Conservation (phyloP, 2,329 filamentous ascomycete genomes). For the Apiospora pterosperma region DNA sequence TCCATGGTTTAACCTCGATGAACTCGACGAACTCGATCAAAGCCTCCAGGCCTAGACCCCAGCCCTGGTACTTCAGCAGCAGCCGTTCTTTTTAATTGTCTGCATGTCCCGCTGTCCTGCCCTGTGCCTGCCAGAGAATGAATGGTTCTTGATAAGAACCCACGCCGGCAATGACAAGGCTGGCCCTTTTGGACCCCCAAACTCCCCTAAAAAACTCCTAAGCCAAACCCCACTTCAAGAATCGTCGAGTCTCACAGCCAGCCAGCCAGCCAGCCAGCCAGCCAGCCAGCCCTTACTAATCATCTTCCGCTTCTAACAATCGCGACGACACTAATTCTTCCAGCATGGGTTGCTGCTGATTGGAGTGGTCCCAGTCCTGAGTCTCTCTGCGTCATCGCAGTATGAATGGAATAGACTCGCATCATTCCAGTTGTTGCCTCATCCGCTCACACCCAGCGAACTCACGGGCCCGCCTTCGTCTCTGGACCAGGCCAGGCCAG, state of each 20-base stretch:
- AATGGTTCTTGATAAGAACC: no score
- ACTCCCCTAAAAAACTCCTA: neutral
- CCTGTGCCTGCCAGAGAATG: no score
- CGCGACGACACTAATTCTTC: neutral
- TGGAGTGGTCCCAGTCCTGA: neutral
- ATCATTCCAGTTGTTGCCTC: neutral
- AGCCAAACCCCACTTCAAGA: neutral
- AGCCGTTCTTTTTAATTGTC: no score
- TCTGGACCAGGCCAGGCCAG: no score
- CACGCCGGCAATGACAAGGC: no score
- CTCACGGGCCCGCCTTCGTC: neutral
- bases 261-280: neutral
- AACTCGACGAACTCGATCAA: no score
- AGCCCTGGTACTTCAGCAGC: no score
- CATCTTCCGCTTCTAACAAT: neutral
- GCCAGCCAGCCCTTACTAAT: neutral
- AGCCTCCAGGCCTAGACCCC: no score
- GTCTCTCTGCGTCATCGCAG: neutral
- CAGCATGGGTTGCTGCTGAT: neutral
- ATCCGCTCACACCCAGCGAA: neutral
- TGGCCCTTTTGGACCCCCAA: neutral
- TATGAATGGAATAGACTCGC: neutral
- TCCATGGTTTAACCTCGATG: no score
- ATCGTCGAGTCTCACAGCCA: neutral
- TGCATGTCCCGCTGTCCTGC: no score